Percentiles rank a stretch among this genome's conserved stretches.
These are phyloP conservation scores for Evernia prunastri DNA, from an alignment of 495 filamentous ascomycete species.

Conservation along the genomic window DNA sequence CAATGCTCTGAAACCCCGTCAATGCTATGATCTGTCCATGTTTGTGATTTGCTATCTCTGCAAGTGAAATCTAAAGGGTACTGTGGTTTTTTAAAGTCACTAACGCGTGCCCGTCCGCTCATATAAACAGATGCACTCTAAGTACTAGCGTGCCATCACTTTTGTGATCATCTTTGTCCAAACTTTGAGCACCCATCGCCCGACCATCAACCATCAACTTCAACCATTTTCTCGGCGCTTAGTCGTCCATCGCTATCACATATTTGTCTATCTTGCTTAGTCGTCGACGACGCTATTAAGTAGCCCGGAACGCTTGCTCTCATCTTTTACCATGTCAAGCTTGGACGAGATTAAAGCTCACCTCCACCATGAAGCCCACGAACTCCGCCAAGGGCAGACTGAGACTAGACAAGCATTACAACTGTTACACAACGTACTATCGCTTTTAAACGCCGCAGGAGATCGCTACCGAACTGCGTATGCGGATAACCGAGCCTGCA, in stretches of 20 bases:
- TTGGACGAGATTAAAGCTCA: background rate
- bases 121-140: background rate
- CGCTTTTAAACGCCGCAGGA: background rate
- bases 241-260: background rate
- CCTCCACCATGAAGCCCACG: background rate
- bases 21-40: background rate
- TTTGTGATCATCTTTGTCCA: background rate
- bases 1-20: background rate
- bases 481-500: background rate
- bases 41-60: background rate
- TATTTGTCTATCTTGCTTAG: background rate
- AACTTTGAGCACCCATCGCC: background rate
- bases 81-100: background rate
- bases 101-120: background rate
- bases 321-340: background rate
- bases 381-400: background rate
- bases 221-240: background rate
- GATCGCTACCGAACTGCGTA: background rate
- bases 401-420: too few species aligned
- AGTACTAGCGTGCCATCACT: background rate
- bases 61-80: background rate
- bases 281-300: background rate
- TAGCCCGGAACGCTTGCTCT: background rate
- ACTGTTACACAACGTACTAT: too few species aligned
- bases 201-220: background rate